Base-by-base conservation (phyloP, 192 early-diverging fungal genomes). In the Spizellomyces punctatus region DNA sequence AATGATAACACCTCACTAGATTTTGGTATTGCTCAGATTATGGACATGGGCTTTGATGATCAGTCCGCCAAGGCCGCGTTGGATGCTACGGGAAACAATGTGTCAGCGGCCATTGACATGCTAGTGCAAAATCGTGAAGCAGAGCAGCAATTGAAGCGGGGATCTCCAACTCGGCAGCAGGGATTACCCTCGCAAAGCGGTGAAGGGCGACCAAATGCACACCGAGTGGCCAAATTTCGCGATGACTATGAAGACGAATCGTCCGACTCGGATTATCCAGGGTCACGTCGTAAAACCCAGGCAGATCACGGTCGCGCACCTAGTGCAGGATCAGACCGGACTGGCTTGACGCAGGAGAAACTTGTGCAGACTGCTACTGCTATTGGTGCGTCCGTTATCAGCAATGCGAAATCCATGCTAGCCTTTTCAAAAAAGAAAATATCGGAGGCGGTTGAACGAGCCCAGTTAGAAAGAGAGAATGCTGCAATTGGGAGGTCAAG, bases 31-130 rank as follows among this genome's bases (percentile, higher is more conserved):
- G 88, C 91, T 5, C 85, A 90, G 77, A 83, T 97, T 48, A 85
- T 89, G 12, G 87, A 86, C 36, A 92, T 94, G 88, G 94, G 94
- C 1, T 97, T 94, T 72, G 83, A 90, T 19, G 76, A 76, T 0
- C 83, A 85, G 7, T 81, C 87, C 61, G 88, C 94, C 0, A 79
- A 72, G 52, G 70, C 81, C 17, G 94, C 95, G 5, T 74, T 97
- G 57, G 85, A 84, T 43, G 90, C 89, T 46, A 84, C 89, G 2
- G 85, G 83, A 10, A 85, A 78, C 62, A 84, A 89, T n/a, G 81
- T 86, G 0, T 85, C 91, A 56, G 77, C 88, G 6, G 79, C 86
- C 10, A 76, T 84, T 9, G 73, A 79, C 16, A 46, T 81, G 60
- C 58, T 85, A 5, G 62, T 79, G 0, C 57, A 72, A 21, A 76